These are phyloP conservation scores for Cyathus striatus DNA, from an alignment of 768 basidiomycete species.

Conservation along the genomic window DNA sequence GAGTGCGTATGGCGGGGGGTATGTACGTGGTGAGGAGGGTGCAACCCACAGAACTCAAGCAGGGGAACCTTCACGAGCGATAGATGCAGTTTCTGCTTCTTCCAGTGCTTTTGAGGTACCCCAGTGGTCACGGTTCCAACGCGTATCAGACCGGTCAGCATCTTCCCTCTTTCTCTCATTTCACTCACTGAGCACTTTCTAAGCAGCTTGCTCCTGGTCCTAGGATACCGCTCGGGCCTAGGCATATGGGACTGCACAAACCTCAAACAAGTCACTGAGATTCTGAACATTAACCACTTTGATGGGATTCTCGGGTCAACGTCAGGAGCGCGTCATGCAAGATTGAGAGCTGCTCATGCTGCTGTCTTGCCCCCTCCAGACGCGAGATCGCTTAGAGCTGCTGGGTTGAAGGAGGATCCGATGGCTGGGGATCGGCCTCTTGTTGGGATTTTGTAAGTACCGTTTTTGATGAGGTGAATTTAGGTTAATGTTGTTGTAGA, in stretches of 20 bases:
- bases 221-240: slow-evolving; percentile 49
- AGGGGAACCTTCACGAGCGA: too few species aligned
- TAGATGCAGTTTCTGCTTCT: too few species aligned
- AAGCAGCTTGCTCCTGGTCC: slow-evolving; percentile 40
- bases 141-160: slow-evolving; percentile 12
- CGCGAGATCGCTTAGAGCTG: slow-evolving; percentile 1
- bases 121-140: slow-evolving; percentile 43
- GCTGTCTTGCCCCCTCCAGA: slow-evolving; percentile 30
- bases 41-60: too few species aligned
- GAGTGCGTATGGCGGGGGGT: too few species aligned
- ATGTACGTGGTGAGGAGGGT: too few species aligned
- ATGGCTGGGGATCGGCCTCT: slow-evolving; percentile 20
- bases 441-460: slow-evolving; percentile 28
- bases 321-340: neutral
- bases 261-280: slow-evolving; percentile 36
- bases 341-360: slow-evolving; percentile 25
- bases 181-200: neutral
- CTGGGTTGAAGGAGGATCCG: slow-evolving; percentile 12
- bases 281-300: slow-evolving; percentile 40
- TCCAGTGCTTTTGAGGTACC: too few species aligned
- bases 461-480: slow-evolving; percentile 24
- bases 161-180: neutral
- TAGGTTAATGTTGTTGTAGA: slow-evolving; percentile 16
- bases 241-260: slow-evolving; percentile 62
- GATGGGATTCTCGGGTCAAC: slow-evolving; percentile 6